Evolutionary conservation across 176 grass and related monocot species (phyloP).

Genomic region (Canna indica): DNA sequence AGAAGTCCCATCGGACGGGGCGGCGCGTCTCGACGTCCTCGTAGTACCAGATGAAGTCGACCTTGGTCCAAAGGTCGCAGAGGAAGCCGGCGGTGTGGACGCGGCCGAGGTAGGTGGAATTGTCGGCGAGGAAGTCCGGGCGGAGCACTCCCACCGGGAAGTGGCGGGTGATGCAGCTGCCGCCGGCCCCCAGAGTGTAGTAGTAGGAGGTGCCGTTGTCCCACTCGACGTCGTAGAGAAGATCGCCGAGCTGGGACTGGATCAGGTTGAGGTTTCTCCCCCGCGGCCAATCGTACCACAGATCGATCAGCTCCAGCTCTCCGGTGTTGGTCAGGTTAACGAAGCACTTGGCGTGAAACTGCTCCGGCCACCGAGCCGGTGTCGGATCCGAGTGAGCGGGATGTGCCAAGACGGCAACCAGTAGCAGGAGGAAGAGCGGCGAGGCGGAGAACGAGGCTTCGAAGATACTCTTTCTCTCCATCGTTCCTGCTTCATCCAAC

Average conservation of each 20-base stretch:
- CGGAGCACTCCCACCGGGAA: conserved; percentile 56
- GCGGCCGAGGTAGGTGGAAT: conserved; percentile 59
- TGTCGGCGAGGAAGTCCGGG: conserved; percentile 42
- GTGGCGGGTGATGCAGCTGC: conserved; percentile 23
- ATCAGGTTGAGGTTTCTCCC: conserved; percentile 71
- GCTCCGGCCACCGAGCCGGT: conserved; percentile 40
- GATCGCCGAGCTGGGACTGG: conserved; percentile 36
- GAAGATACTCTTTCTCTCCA: too few relatives aligned
- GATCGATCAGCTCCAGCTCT: conserved; percentile 44
- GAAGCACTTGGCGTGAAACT: conserved; percentile 59
- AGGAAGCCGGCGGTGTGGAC: conserved; percentile 40
- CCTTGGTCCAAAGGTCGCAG: conserved; percentile 68
- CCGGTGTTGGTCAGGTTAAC: conserved; percentile 48
- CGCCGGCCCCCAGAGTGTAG: conserved; percentile 27
- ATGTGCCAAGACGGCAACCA: neutral
- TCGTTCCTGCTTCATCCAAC: too few relatives aligned
- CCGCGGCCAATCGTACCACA: conserved; percentile 70
- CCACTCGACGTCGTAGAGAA: conserved; percentile 68
- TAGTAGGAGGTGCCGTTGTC: conserved; percentile 68
- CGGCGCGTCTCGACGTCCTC: conserved; percentile 67
- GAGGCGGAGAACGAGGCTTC: too few relatives aligned
- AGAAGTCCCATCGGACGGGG: conserved; percentile 90
- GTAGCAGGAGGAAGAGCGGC: neutral
- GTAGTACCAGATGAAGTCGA: conserved; percentile 70
- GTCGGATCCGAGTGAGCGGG: neutral